A percentile compares a stretch with the other conserved stretches of the same genome.
Evolutionary conservation across 164 flowering plant species (phyloP).

Genomic region (Amborella trichopoda): DNA sequence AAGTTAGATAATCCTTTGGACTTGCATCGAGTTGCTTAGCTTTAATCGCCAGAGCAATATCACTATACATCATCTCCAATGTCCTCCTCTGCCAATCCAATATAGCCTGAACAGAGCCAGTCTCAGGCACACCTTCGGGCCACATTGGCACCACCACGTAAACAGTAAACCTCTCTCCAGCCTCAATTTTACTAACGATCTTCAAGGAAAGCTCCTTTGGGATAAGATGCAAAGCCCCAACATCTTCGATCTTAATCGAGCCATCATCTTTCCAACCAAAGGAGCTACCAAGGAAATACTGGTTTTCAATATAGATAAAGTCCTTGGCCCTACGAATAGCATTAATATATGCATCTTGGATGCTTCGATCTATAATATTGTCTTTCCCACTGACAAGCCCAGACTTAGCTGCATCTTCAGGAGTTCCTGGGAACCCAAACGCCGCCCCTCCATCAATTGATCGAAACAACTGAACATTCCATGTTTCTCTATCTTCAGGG

Average conservation of each 20-base stretch:
- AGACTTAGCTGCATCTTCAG: constrained; percentile 44
- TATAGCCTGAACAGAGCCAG: constrained; percentile 52
- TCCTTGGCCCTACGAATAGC: constrained; percentile 70
- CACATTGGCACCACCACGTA: constrained; percentile 68
- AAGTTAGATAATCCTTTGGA: constrained; percentile 46
- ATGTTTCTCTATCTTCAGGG: constrained; percentile 48
- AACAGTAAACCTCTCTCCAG: constrained; percentile 48
- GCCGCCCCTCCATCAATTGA: constrained; percentile 83
- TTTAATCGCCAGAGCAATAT: constrained; percentile 31
- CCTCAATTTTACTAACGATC: constrained; percentile 56
- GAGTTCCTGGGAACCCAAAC: constrained; percentile 52
- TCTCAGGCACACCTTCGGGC: constrained; percentile 64
- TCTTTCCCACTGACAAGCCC: constrained; percentile 67
- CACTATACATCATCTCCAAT: constrained; percentile 71
- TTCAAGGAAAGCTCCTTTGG: constrained; percentile 63
- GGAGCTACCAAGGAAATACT: constrained; percentile 73
- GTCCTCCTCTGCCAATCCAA: constrained; percentile 60
- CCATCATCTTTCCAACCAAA: constrained; percentile 36
- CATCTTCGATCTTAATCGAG: constrained; percentile 30
- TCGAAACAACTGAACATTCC: constrained; percentile 69
- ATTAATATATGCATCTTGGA: constrained; percentile 69
- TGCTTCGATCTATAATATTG: constrained; percentile 52
- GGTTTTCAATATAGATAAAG: constrained; percentile 66
- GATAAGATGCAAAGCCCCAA: constrained; percentile 42
- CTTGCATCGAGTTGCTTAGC: constrained; percentile 34